phyloP scores from a whole-genome alignment of 2,329 filamentous ascomycete species.

The Didymella segeticola region DNA sequence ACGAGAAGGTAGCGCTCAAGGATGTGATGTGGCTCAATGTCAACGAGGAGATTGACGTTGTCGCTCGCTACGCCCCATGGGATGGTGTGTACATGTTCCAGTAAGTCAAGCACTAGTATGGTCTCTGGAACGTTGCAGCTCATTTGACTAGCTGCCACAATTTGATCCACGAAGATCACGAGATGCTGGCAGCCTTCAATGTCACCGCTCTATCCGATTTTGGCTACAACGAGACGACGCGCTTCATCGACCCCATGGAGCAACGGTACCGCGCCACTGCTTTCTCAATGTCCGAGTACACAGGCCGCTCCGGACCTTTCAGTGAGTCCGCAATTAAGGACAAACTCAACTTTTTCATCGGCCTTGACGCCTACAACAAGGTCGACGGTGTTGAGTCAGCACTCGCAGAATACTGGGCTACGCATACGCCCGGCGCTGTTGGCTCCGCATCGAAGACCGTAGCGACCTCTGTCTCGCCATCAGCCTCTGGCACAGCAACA shows the following conservation, averaged over 20 bases:
- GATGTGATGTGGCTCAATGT: slow-evolving; percentile 63
- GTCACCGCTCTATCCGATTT: slow-evolving; percentile 43
- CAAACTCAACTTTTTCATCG: slow-evolving; percentile 31
- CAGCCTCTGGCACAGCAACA: no score
- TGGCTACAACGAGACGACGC: slow-evolving; percentile 43
- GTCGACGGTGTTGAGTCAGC: slow-evolving; percentile 29
- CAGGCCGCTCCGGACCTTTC: background rate
- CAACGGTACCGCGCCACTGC: slow-evolving; percentile 28
- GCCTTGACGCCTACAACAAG: slow-evolving; percentile 39
- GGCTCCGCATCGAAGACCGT: no score
- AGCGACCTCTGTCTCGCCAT: no score
- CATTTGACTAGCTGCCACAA: slow-evolving; percentile 50
- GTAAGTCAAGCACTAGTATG: no score
- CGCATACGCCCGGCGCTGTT: background rate
- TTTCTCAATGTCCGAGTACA: slow-evolving; percentile 18
- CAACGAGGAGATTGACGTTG: slow-evolving; percentile 51
- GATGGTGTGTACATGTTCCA: slow-evolving; percentile 61
- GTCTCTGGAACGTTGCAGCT: no score
- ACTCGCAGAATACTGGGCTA: slow-evolving; percentile 36
- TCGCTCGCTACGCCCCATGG: slow-evolving; percentile 41
- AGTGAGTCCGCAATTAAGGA: slow-evolving; percentile 25
- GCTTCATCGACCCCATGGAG: slow-evolving; percentile 44
- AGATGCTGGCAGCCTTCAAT: slow-evolving; percentile 56
- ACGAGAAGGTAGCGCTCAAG: slow-evolving; percentile 63
- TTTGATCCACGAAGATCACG: slow-evolving; percentile 54